Conservation (phyloP, 169 alveolate species). For the Perkinsus chesapeaki region DNA sequence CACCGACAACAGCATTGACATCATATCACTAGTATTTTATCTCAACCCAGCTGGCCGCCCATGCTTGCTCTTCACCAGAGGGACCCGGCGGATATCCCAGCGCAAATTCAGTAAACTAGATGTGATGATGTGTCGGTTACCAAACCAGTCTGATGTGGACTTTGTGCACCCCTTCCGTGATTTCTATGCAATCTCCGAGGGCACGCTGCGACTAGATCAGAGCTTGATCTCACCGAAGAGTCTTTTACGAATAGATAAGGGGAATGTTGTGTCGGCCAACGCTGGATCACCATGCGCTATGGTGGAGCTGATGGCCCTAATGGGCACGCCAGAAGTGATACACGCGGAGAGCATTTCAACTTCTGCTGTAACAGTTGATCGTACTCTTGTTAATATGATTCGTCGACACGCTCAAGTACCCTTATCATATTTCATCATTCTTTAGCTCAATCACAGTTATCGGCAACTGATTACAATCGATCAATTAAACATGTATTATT, state of each 20-base stretch:
- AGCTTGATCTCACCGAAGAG: not conserved
- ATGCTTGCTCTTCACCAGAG: not conserved
- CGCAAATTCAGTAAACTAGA: not conserved
- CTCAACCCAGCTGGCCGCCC: not conserved
- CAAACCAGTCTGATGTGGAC: not conserved
- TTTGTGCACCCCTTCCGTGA: not conserved
- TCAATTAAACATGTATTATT: too few relatives aligned
- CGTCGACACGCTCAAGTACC: not conserved
- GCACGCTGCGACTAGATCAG: not conserved
- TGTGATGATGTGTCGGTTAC: not conserved
- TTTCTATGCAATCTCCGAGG: not conserved
- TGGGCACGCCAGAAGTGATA: not conserved
- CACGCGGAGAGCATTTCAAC: not conserved
- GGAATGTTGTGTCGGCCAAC: not conserved
- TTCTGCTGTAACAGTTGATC: not conserved
- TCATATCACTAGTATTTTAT: not conserved
- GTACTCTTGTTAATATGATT: not conserved
- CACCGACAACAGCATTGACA: not conserved
- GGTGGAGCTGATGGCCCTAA: not conserved
- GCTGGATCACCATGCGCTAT: not conserved
- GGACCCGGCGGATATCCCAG: not conserved
- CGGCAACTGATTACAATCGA: too few relatives aligned
- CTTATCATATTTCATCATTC: not conserved
- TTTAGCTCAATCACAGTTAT: too few relatives aligned
- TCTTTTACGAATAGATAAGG: not conserved